Evolutionary conservation across 2,329 filamentous ascomycete species (phyloP), one percentile per base, ranked within the genome.

Genomic region (Lecanicillium sp.): DNA sequence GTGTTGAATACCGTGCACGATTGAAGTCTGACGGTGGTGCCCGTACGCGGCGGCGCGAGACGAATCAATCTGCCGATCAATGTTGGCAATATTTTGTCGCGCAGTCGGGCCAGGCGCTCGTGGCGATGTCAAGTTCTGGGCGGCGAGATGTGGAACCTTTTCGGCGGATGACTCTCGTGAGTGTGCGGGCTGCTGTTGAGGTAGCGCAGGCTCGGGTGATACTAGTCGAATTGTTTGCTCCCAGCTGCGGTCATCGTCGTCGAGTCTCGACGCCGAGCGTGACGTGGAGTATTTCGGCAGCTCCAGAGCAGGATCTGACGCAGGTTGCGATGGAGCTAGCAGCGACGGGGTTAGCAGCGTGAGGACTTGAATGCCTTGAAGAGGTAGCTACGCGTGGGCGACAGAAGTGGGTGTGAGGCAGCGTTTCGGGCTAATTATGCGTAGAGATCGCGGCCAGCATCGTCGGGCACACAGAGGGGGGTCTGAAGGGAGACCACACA

Each of bases 1-100:
- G 75, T 98, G 92, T 59, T 95, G 89, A 49, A 94, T 81, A 53
- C 92, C 90, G 77, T 96, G 86, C 41, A 96, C 89, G 51, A 96
- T 95, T 35, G 90, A 96, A 1, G 90, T 94, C 65, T 98, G 88
- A 40, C 92, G 82, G 63, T 96, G 88, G 60, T 98, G 89, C 43
- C 85, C 86, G 69, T 96, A 80, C 17, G 67, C 54, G 25, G 64
- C 64, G 31, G 62, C 60, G 54, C 78, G 80, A 34, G 27, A 29
- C 65, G 68, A 48, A 31, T 80, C 76, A 43, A 70, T 60, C n/a
- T 67, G 55, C 48, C 73, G 68, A 50, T 77, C 73, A 43, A 70
- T 58, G 36, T 68, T 57, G 22, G 58, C 59, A 3, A 34, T 39
- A 11, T 42, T 38, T 12, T 35, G 31, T 15, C 36, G 33, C 16